phyloP scores from a whole-genome alignment of 2,329 filamentous ascomycete genomes.

The Dothideomycetes sp. region DNA sequence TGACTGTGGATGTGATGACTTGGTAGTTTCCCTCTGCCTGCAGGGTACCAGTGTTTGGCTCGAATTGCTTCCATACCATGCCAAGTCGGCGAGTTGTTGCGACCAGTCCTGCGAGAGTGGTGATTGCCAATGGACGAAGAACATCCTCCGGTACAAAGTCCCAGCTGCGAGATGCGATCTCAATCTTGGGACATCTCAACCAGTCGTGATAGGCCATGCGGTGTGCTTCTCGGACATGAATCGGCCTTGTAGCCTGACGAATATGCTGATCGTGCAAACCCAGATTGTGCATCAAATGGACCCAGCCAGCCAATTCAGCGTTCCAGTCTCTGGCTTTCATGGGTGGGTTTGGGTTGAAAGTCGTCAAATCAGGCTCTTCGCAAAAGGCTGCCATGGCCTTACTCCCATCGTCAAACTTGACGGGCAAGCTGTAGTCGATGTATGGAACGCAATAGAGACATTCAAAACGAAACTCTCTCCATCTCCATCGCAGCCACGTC shows the following conservation, averaged over 20 bases:
- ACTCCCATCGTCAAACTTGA: background rate
- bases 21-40: slow-evolving; percentile 11
- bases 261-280: slow-evolving; percentile 6
- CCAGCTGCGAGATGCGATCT: slow-evolving; percentile 4
- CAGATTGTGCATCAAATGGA: slow-evolving; percentile 9
- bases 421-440: background rate
- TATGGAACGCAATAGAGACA: slow-evolving; percentile 5
- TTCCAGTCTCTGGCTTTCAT: slow-evolving; percentile 9
- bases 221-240: background rate
- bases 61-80: slow-evolving; percentile 11
- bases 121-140: slow-evolving; percentile 7
- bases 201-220: slow-evolving; percentile 3
- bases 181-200: background rate
- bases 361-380: slow-evolving; percentile 7
- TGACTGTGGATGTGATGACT: slow-evolving; percentile 10
- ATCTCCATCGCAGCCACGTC: slow-evolving; percentile 6
- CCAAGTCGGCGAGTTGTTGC: slow-evolving; percentile 5
- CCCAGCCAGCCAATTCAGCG: slow-evolving; percentile 8
- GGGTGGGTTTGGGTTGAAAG: slow-evolving; percentile 8
- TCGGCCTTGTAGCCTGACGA: background rate
- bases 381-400: background rate
- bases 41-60: slow-evolving; percentile 2
- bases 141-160: slow-evolving; percentile 11
- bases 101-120: background rate
- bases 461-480: slow-evolving; percentile 10